phyloP scores from a whole-genome alignment of 2,329 filamentous ascomycete genomes.

The Cladosporium sp. region DNA sequence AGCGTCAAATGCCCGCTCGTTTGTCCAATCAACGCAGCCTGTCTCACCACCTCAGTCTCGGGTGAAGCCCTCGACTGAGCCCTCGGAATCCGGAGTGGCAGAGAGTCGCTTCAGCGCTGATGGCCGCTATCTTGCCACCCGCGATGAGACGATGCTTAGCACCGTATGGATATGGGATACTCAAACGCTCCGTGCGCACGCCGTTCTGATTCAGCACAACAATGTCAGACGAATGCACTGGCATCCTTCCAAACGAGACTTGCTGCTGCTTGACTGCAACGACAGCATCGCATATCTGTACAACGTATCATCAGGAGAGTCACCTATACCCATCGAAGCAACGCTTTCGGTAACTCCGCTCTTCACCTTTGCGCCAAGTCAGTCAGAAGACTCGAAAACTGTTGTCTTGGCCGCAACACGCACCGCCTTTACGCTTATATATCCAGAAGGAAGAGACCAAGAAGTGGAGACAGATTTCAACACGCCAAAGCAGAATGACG shows the following conservation, averaged over 20 bases:
- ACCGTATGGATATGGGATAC: constrained; percentile 53
- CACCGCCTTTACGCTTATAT: constrained; percentile 41
- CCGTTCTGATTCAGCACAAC: constrained; percentile 47
- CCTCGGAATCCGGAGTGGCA: constrained; percentile 36
- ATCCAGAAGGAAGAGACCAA: constrained; percentile 41
- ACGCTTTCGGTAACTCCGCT: constrained; percentile 18
- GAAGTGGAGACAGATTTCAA: constrained; percentile 25
- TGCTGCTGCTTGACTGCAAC: constrained; percentile 46
- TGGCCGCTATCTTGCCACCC: constrained; percentile 33
- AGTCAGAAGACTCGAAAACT: constrained; percentile 28
- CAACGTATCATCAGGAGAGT: constrained; percentile 27
- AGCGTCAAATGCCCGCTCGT: constrained; percentile 31
- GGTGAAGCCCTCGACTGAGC: constrained; percentile 31
- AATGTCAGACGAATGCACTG: constrained; percentile 46
- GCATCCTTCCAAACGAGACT: constrained; percentile 41
- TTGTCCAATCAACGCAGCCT: constrained; percentile 30
- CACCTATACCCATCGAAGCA: constrained; percentile 26
- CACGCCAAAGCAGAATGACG: constrained; percentile 29
- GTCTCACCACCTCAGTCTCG: constrained; percentile 33
- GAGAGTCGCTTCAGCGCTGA: constrained; percentile 33
- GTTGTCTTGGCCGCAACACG: constrained; percentile 40
- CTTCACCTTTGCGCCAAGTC: constrained; percentile 25
- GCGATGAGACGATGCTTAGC: constrained; percentile 37
- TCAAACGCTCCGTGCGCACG: constrained; percentile 37
- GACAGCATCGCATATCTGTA: constrained; percentile 44